Evolutionary conservation across 2,329 filamentous ascomycete genomes (phyloP).

Genomic region (Daldinia eschscholtzii): DNA sequence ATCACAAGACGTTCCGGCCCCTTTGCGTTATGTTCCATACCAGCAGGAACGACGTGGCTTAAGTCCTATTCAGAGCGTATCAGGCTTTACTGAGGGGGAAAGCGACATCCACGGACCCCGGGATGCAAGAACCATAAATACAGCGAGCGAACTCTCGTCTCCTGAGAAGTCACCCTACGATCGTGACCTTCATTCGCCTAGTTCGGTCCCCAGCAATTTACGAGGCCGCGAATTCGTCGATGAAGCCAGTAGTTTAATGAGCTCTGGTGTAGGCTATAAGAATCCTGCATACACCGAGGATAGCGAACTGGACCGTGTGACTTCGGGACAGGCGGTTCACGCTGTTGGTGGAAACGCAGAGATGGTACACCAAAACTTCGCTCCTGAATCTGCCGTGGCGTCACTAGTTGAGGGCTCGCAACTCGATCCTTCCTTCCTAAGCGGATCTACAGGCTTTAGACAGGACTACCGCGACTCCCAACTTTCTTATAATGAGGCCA

Average conservation of each 20-base stretch:
- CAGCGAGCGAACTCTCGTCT: constrained; percentile 68
- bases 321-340: constrained; percentile 77
- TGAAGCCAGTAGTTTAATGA: constrained; percentile 68
- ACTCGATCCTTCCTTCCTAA: constrained; percentile 76
- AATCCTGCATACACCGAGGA: constrained; percentile 65
- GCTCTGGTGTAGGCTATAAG: constrained; percentile 68
- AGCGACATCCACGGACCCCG: constrained; percentile 69
- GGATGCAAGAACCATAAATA: constrained; percentile 67
- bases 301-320: constrained; percentile 70
- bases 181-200: constrained; percentile 59
- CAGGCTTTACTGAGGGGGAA: constrained; percentile 81
- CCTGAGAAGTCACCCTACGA: constrained; percentile 68
- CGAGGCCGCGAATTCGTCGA: constrained; percentile 67
- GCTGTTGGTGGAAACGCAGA: constrained; percentile 80
- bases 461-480: constrained; percentile 60
- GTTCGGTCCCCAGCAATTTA: constrained; percentile 68
- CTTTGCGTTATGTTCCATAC: constrained; percentile 75
- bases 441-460: constrained; percentile 64
- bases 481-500: constrained; percentile 49
- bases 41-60: constrained; percentile 77
- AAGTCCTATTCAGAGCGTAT: constrained; percentile 93
- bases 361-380: constrained; percentile 78
- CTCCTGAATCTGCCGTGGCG: constrained; percentile 89
- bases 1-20: constrained; percentile 73
- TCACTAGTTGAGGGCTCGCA: constrained; percentile 84